These are phyloP conservation scores for Xylariaceae sp. DNA, from an alignment of 2,329 filamentous ascomycete genomes.

Conservation along the genomic window DNA sequence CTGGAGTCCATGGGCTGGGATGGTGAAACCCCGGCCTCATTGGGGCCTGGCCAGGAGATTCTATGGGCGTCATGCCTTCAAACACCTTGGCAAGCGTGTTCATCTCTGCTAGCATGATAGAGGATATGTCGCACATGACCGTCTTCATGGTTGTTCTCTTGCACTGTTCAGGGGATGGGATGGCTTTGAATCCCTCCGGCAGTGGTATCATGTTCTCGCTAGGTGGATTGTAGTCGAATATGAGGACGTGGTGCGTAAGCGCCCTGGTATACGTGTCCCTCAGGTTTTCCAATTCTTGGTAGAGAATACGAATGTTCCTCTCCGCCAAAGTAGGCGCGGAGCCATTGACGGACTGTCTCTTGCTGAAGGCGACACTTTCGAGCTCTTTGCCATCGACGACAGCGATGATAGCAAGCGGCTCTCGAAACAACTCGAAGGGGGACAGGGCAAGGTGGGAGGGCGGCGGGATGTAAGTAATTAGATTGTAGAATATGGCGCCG, in stretches of 20 bases:
- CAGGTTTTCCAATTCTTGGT: slow-evolving; percentile 64
- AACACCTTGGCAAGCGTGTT: slow-evolving; percentile 66
- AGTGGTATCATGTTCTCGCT: slow-evolving; percentile 47
- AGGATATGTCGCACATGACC: slow-evolving; percentile 72
- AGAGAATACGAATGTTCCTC: slow-evolving; percentile 52
- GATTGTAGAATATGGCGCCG: slow-evolving; percentile 82
- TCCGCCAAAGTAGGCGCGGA: slow-evolving; percentile 46
- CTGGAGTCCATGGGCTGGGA: slow-evolving; percentile 36
- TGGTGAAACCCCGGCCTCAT: slow-evolving; percentile 38
- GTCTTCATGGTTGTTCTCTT: slow-evolving; percentile 77
- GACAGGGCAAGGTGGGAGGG: slow-evolving; percentile 72
- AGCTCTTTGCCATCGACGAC: slow-evolving; percentile 76
- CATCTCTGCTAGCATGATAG: slow-evolving; percentile 68
- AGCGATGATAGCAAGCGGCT: slow-evolving; percentile 76
- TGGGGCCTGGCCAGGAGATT: slow-evolving; percentile 61
- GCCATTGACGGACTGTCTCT: slow-evolving; percentile 48
- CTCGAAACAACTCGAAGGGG: slow-evolving; percentile 86
- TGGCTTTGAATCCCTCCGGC: slow-evolving; percentile 62
- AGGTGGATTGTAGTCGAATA: slow-evolving; percentile 65
- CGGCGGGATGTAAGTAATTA: slow-evolving; percentile 74
- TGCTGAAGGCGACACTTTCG: slow-evolving; percentile 47
- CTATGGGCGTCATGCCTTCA: slow-evolving; percentile 67
- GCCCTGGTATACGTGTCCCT: slow-evolving; percentile 69
- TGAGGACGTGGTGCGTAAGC: slow-evolving; percentile 68
- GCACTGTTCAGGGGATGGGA: slow-evolving; percentile 63